Base-by-base conservation (phyloP, 768 basidiomycete species). In the Lactifluus pinguis region DNA sequence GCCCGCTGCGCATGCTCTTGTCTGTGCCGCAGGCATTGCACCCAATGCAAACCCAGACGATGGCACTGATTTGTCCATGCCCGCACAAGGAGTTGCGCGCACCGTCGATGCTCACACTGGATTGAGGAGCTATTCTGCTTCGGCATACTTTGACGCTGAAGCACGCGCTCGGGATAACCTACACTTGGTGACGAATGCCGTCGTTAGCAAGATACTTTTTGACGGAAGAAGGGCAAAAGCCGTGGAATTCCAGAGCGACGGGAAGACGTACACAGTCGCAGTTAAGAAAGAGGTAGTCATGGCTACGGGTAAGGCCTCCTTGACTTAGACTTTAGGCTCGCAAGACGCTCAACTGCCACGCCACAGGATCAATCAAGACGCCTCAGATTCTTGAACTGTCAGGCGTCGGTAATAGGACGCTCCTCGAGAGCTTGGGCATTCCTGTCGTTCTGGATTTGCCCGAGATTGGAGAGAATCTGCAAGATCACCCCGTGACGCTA, bases 381-480 rank as follows among this genome's bases (percentile, higher is more conserved):
- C 65, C 65, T 29, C 65, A 64, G 55, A 66, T 64, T 30, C 63
- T 66, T 3, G 65, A 66, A 36, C 34, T 64, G 30, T 66, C 63
- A 0, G 65, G 65, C 7, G 51, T 66, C 14, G 63, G 65, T 5
- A 60, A 64, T 2, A 55, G 50, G 55, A 49, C 58, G 3, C 39
- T 64, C 34, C 42, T 66, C 30, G 65, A 64, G 47, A 57, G 45
- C 38, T 39, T 64, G 15, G 48, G 56, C 5, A 60, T 66, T 42
- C 58, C 63, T 51, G 55, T 66, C 48, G 38, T 63, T 19, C n/a
- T 66, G 29, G 63, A 64, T 55, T 45, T 66, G 34, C 65, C 65
- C 10, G 63, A 63, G 53, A 45, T 66, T 32, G 55, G 59, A 45
- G 65, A 66, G 48, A 66, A 66, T 34, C 29, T 66, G 38, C 65